Evolutionary conservation across 768 basidiomycete genomes (phyloP), one percentile per base, ranked within the genome.

Genomic region (Rossbeevera mucosa): DNA sequence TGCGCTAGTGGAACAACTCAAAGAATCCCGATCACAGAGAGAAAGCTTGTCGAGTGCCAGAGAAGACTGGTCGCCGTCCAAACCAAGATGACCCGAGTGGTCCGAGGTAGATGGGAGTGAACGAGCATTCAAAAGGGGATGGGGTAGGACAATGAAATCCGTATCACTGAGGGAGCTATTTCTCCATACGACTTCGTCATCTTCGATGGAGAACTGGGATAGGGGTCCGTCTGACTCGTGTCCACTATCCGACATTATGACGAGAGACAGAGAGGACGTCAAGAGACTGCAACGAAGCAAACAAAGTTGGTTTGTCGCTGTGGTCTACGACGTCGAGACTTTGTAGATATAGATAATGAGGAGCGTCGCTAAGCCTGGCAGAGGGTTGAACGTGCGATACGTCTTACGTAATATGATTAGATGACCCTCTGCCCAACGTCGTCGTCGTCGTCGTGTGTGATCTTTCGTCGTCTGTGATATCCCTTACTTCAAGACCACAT

Each of bases 381-480:
- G 8, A 7, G 2, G 1, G 28, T 22, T 48, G 51, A 56, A 63
- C 48, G 56, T 55, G 63, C 47, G 67, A 68, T 54, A 57, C 21
- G n/a, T 52, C 52, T 69, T 69, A 68, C 29, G 41, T 69, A 69
- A 69, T 61, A 56, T 47, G 67, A 69, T 69, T 69, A 69, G 67
- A 69, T 69, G 59, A 65, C 68, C 68, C 68, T 69, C 55, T 65
- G 68, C 68, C 68, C 68, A 71, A 58, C 65, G 43, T 56, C 28
- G 64, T 47, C 56, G 46, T 46, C 56, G 57, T 58, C 55, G 62
- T 64, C 40, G 33, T 33, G 21, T 53, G 40, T 57, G 51, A 47
- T 49, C 57, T 42, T 48, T 51, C 47, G 41, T 43, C 11, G 43
- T 50, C 44, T 24, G 38, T 21, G 13, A 52, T 38, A 31, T 26